phyloP scores from a whole-genome alignment of 2,329 filamentous ascomycete genomes.

The Neonectria coccinea region DNA sequence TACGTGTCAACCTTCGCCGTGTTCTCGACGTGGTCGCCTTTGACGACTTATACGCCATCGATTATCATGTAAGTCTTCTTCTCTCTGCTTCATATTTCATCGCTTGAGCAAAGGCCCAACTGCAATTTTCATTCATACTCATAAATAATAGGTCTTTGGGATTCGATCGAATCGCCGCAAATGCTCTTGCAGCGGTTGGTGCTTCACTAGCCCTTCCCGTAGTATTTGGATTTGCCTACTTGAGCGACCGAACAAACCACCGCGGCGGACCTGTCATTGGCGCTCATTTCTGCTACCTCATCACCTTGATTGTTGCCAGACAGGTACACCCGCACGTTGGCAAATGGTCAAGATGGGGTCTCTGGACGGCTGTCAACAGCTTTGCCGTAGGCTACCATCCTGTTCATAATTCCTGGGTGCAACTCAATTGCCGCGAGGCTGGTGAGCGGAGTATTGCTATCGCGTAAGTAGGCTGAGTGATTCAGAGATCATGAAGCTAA shows the following conservation, averaged over 20 bases:
- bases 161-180: conserved; percentile 59
- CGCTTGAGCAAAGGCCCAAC: too few relatives aligned
- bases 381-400: conserved; percentile 65
- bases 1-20: conserved; percentile 62
- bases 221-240: conserved; percentile 60
- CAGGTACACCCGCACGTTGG: conserved; percentile 42
- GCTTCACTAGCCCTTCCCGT: conserved; percentile 59
- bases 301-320: conserved; percentile 56
- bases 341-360: conserved; percentile 26
- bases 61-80: conserved; percentile 52
- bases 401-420: conserved; percentile 63
- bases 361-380: conserved; percentile 61
- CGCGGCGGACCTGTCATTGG: conserved; percentile 58
- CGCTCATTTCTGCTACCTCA: conserved; percentile 59
- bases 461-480: conserved; percentile 5
- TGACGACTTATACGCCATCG: conserved; percentile 64
- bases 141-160: conserved; percentile 47
- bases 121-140: background rate
- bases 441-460: conserved; percentile 61
- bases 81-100: background rate
- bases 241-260: conserved; percentile 60
- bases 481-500: conserved; percentile 48
- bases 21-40: conserved; percentile 64
- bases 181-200: conserved; percentile 59
- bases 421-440: conserved; percentile 60